Conservation (phyloP, 441 rosid species). For the Populus hybrid region DNA sequence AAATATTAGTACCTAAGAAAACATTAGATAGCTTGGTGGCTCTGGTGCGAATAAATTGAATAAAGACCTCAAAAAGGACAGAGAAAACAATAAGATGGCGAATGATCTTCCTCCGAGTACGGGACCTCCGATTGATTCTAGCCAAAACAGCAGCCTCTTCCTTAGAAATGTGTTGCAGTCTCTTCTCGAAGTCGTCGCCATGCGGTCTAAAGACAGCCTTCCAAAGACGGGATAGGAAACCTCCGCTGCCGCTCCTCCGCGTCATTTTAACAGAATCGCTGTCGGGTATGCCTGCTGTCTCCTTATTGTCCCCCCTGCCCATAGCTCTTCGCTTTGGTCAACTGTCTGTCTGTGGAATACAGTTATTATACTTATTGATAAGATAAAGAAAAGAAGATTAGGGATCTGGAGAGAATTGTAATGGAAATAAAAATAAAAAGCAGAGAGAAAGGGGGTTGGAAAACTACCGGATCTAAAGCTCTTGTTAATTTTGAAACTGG, state of each 20-base stretch:
- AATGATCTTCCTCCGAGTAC: constrained; percentile 57
- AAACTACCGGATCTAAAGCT: too few relatives aligned
- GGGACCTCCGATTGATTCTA: constrained; percentile 62
- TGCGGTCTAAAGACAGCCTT: constrained; percentile 53
- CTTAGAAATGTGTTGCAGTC: constrained; percentile 67
- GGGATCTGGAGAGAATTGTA: too few relatives aligned
- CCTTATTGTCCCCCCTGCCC: neutral
- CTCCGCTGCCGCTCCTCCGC: constrained; percentile 33
- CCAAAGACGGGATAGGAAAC: constrained; percentile 63
- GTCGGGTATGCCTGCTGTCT: neutral
- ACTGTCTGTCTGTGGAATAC: too few relatives aligned
- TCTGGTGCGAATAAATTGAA: neutral
- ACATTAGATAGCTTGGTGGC: neutral
- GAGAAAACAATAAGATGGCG: constrained; percentile 65
- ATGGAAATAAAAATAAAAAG: too few relatives aligned
- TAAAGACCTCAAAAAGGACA: constrained; percentile 61
- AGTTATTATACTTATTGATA: too few relatives aligned
- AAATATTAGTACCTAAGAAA: neutral
- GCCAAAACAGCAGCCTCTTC: constrained; percentile 72
- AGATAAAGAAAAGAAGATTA: too few relatives aligned
- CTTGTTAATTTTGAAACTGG: too few relatives aligned
- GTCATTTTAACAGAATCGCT: constrained; percentile 25
- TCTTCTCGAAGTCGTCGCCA: constrained; percentile 83
- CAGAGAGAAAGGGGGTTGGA: too few relatives aligned
- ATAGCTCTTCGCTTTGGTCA: constrained; percentile 5